A percentile compares a stretch with the other conserved stretches of the same genome.
Evolutionary conservation across 768 basidiomycete species (phyloP).

Genomic region (Rhizopogon roseolus): DNA sequence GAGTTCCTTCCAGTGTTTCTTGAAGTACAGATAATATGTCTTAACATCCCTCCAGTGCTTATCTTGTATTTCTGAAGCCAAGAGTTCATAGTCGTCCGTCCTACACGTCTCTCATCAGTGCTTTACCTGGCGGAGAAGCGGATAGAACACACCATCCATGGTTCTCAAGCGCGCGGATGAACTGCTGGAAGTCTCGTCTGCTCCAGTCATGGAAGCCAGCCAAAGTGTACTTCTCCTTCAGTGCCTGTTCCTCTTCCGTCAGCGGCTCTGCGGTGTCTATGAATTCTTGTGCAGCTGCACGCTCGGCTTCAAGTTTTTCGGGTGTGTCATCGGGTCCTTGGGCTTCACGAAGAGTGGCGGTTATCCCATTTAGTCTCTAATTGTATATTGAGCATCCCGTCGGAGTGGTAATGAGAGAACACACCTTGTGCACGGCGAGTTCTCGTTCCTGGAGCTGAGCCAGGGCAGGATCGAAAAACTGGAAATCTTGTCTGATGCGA

Average conservation of each 20-base stretch:
- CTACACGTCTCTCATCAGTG: constrained; percentile 26
- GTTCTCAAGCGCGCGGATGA: constrained; percentile 71
- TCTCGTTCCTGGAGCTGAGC: constrained; percentile 85
- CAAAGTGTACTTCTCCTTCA: constrained; percentile 73
- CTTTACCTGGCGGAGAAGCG: neutral
- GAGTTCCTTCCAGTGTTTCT: constrained; percentile 84
- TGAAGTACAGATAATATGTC: constrained; percentile 78
- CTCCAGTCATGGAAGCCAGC: constrained; percentile 91
- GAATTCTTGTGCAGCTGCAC: constrained; percentile 71
- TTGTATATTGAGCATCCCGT: neutral
- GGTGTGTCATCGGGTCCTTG: constrained; percentile 70
- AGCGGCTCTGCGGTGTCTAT: constrained; percentile 93
- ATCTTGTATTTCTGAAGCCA: constrained; percentile 80
- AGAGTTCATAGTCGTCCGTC: constrained; percentile 59
- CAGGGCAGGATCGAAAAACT: constrained; percentile 87
- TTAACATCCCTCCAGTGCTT: constrained; percentile 77
- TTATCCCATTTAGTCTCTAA: constrained; percentile 63
- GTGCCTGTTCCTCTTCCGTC: constrained; percentile 79
- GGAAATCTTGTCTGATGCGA: constrained; percentile 81
- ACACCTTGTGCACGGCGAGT: constrained; percentile 72
- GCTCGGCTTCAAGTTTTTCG: constrained; percentile 82
- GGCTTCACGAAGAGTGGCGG: constrained; percentile 59
- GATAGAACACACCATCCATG: constrained; percentile 67
- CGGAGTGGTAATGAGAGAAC: neutral
- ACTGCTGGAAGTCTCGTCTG: constrained; percentile 89